Conservation (phyloP, 257 asterid species). For the Capsicum baccatum region DNA sequence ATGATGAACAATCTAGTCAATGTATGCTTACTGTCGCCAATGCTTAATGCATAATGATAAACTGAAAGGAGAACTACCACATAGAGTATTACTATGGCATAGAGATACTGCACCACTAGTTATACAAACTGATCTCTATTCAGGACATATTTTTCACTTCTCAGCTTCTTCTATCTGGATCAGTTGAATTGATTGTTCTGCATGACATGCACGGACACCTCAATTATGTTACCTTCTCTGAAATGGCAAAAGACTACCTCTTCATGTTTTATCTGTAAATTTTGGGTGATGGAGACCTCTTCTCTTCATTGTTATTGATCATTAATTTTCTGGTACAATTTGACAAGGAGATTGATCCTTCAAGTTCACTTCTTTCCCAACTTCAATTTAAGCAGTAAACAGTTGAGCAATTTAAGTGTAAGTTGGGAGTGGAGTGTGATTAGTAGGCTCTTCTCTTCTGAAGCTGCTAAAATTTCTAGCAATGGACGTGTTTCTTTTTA, state of each 20-base stretch:
- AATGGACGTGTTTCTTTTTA: background rate
- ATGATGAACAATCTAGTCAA: background rate
- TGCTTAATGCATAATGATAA: background rate
- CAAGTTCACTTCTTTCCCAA: background rate
- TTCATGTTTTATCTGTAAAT: background rate
- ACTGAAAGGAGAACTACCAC: background rate
- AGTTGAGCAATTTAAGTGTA: background rate
- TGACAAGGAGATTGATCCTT: background rate
- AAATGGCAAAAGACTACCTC: background rate
- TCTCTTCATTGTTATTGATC: background rate
- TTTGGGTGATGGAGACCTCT: background rate
- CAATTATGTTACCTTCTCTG: conserved; percentile 8
- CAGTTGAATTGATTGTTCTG: background rate
- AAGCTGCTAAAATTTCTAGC: background rate
- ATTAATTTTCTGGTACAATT: background rate
- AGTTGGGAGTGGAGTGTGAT: conserved; percentile 6
- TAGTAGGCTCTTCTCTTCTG: background rate
- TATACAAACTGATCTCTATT: background rate
- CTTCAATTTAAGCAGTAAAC: conserved; percentile 1
- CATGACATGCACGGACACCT: background rate
- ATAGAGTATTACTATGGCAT: background rate
- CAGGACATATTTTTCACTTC: background rate
- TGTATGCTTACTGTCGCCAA: background rate
- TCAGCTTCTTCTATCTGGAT: conserved; percentile 1
- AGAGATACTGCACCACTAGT: background rate